phyloP scores from a whole-genome alignment of 1,284 basidiomycete genomes.

The Trametes versicolor region DNA sequence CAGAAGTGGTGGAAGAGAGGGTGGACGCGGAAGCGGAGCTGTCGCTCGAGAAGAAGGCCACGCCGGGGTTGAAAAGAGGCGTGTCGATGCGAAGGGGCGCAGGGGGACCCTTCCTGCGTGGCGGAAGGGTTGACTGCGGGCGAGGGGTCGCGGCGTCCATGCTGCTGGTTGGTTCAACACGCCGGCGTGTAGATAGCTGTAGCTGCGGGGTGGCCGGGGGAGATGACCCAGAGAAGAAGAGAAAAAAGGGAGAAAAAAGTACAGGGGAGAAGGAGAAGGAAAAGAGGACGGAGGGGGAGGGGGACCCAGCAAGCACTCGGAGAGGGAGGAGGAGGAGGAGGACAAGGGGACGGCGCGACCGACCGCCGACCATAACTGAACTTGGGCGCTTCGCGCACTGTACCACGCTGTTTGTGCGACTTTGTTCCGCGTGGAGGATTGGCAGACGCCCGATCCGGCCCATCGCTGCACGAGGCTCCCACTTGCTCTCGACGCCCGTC shows the following conservation, averaged over 20 bases:
- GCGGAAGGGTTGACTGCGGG: constrained; percentile 44
- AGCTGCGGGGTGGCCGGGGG: constrained; percentile 24
- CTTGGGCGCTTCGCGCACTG: constrained; percentile 21
- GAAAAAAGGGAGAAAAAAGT: constrained; percentile 42
- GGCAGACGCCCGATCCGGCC: background rate
- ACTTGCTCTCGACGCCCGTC: too few relatives aligned
- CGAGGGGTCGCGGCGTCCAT: constrained; percentile 50
- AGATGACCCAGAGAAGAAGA: constrained; percentile 27
- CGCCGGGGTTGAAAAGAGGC: constrained; percentile 55
- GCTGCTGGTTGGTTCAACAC: constrained; percentile 53
- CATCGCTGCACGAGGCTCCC: background rate
- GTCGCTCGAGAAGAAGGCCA: constrained; percentile 59
- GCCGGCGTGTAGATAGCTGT: constrained; percentile 55
- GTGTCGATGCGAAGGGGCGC: constrained; percentile 68
- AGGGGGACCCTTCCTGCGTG: constrained; percentile 65
- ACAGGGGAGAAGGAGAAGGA: constrained; percentile 42
- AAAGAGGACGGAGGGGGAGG: constrained; percentile 30
- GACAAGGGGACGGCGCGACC: constrained; percentile 15
- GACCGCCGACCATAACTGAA: constrained; percentile 26
- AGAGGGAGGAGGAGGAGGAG: constrained; percentile 32
- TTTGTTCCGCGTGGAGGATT: constrained; percentile 27
- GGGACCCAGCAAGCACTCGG: constrained; percentile 35
- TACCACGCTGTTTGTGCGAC: constrained; percentile 30
- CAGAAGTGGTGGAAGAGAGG: constrained; percentile 61
- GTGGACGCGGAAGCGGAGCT: constrained; percentile 56